These are phyloP conservation scores for Cytospora chrysosperma DNA, from an alignment of 2,329 filamentous ascomycete species.

Conservation along the genomic window DNA sequence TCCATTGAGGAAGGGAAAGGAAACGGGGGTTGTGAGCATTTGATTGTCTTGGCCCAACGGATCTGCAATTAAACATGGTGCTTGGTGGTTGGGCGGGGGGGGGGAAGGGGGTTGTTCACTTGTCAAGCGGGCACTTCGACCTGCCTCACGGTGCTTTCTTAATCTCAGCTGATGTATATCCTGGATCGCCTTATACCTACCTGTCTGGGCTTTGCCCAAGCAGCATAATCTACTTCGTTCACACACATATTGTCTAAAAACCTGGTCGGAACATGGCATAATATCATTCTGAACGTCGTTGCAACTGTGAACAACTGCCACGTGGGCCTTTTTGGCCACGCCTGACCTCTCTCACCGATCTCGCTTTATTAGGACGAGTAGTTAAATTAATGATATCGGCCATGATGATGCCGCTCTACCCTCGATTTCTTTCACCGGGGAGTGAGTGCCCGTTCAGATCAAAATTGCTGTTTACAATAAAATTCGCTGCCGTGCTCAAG, in stretches of 20 bases:
- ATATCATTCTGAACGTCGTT: neutral
- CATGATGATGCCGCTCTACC: too few relatives aligned
- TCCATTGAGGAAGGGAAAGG: neutral
- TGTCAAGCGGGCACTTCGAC: neutral
- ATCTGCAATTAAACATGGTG: neutral
- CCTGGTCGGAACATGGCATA: neutral
- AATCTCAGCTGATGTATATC: neutral
- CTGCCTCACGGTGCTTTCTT: neutral
- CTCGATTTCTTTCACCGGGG: too few relatives aligned
- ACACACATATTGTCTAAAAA: neutral
- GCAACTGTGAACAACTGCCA: neutral
- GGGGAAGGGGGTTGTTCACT: neutral
- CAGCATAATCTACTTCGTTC: neutral
- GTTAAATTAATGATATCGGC: too few relatives aligned
- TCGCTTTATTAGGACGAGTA: neutral
- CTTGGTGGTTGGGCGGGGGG: neutral
- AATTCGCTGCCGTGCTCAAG: neutral
- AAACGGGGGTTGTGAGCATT: neutral
- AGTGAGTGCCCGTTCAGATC: neutral
- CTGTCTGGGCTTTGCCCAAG: conserved; percentile 13
- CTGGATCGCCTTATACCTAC: conserved; percentile 15
- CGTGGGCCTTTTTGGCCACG: neutral
- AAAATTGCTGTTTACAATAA: neutral
- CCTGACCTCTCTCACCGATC: neutral
- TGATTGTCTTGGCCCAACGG: neutral